phyloP scores from a whole-genome alignment of 164 flowering plant species.

The Sextonia rubra region DNA sequence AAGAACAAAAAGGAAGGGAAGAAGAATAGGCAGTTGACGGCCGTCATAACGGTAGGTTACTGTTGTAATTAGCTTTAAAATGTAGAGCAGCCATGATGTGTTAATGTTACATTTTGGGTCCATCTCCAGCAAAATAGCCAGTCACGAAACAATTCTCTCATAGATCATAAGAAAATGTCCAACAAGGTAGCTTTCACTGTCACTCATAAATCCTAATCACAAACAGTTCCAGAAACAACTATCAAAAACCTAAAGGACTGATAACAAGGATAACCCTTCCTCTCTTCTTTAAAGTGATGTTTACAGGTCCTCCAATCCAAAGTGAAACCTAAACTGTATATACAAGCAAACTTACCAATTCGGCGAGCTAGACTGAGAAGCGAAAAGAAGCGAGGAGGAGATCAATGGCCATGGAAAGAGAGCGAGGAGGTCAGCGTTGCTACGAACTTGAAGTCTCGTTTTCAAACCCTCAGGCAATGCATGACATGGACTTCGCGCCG shows the following conservation, averaged over 20 bases:
- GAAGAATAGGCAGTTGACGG: too few relatives aligned
- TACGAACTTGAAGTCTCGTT: slow-evolving; percentile 33
- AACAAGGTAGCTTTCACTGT: background rate
- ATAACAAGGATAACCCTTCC: background rate
- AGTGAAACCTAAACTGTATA: slow-evolving; percentile 1
- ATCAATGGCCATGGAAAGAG: slow-evolving; percentile 22
- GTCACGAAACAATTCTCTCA: background rate
- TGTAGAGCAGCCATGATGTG: too few relatives aligned
- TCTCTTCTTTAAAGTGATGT: background rate
- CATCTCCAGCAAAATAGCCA: background rate
- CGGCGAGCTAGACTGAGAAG: background rate
- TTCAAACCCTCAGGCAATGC: slow-evolving; percentile 23
- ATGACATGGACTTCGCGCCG: slow-evolving; percentile 53
- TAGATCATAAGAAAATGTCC: background rate
- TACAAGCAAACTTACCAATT: background rate
- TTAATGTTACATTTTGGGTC: too few relatives aligned
- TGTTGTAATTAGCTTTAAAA: too few relatives aligned
- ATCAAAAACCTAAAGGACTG: background rate
- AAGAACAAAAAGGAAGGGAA: too few relatives aligned
- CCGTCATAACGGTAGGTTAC: too few relatives aligned
- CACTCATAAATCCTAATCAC: background rate
- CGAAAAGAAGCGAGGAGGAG: background rate
- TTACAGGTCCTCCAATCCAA: background rate
- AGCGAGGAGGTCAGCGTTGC: slow-evolving; percentile 13
- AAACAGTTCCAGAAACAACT: background rate